Evolutionary conservation across 2,329 filamentous ascomycete genomes (phyloP).

Genomic region (Aspergillus cejpii): DNA sequence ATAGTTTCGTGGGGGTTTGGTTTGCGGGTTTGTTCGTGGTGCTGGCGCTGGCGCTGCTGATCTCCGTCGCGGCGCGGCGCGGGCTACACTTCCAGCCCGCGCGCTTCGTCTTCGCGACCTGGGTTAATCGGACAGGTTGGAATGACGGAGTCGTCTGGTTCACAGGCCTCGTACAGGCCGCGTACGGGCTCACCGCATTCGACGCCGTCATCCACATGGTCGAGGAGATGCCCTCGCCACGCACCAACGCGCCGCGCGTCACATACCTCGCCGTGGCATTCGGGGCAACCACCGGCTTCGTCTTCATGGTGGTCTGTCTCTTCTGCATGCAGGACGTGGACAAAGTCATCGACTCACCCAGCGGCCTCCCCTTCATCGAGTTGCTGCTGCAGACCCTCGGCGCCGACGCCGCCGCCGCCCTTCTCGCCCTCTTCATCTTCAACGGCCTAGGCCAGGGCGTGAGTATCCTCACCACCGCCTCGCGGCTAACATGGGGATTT

Average conservation of each 20-base stretch:
- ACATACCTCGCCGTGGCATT: slow-evolving; percentile 49
- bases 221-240: slow-evolving; percentile 50
- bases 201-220: slow-evolving; percentile 55
- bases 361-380: slow-evolving; percentile 46
- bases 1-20: slow-evolving; percentile 51
- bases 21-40: slow-evolving; percentile 50
- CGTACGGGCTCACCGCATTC: slow-evolving; percentile 53
- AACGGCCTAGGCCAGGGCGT: slow-evolving; percentile 51
- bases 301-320: slow-evolving; percentile 50
- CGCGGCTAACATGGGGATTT: slow-evolving; percentile 50
- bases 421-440: slow-evolving; percentile 52
- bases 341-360: slow-evolving; percentile 34
- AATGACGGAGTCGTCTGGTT: slow-evolving; percentile 53
- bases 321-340: slow-evolving; percentile 47
- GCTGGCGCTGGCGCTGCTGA: slow-evolving; percentile 47
- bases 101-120: slow-evolving; percentile 49
- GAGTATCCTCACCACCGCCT: slow-evolving; percentile 47
- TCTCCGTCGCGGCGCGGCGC: slow-evolving; percentile 45
- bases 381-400: slow-evolving; percentile 41
- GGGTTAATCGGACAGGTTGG: slow-evolving; percentile 51
- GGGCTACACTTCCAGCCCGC: slow-evolving; percentile 45
- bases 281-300: slow-evolving; percentile 46
- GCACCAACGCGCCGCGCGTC: slow-evolving; percentile 46
- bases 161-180: slow-evolving; percentile 51
- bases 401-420: slow-evolving; percentile 39